These are phyloP conservation scores for Niveomyces coronatus DNA, from an alignment of 2,329 filamentous ascomycete genomes.

Conservation along the genomic window DNA sequence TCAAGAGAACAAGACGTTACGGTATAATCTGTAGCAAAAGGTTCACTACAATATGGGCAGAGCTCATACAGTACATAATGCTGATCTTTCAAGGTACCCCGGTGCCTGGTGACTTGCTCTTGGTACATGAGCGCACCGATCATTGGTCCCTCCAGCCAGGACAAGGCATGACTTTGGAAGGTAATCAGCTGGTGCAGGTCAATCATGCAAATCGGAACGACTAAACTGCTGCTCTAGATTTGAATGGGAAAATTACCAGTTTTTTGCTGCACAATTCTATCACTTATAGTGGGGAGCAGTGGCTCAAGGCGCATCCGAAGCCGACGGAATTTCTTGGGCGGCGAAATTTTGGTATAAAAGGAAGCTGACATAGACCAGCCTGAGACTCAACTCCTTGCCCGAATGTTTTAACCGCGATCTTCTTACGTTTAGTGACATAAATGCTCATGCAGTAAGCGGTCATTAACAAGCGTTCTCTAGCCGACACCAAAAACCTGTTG, in stretches of 20 bases:
- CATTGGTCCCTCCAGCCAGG: conserved; percentile 16
- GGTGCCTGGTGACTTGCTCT: conserved; percentile 13
- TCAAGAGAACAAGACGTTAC: conserved; percentile 11
- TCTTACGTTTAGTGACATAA: too few species aligned
- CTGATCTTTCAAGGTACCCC: conserved; percentile 10
- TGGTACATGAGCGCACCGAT: conserved; percentile 16
- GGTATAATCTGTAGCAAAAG: conserved; percentile 12
- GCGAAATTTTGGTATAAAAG: too few species aligned
- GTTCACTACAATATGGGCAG: not conserved
- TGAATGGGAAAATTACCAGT: conserved; percentile 9
- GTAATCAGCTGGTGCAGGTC: not conserved
- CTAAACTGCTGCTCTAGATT: conserved; percentile 4
- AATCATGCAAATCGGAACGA: too few species aligned
- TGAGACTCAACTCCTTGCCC: too few species aligned
- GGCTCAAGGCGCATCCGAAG: conserved; percentile 9
- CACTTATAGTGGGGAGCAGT: conserved; percentile 9
- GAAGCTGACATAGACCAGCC: too few species aligned
- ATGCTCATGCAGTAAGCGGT: too few species aligned
- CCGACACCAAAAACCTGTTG: too few species aligned
- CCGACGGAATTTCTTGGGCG: conserved; percentile 2
- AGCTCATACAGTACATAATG: not conserved
- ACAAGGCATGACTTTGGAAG: conserved; percentile 10
- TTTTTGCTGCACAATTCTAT: conserved; percentile 8
- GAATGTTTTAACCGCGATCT: too few species aligned
- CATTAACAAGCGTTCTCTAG: too few species aligned